Conservation (phyloP, 2,329 filamentous ascomycete species). For the Purpureocillium lavendulum region DNA sequence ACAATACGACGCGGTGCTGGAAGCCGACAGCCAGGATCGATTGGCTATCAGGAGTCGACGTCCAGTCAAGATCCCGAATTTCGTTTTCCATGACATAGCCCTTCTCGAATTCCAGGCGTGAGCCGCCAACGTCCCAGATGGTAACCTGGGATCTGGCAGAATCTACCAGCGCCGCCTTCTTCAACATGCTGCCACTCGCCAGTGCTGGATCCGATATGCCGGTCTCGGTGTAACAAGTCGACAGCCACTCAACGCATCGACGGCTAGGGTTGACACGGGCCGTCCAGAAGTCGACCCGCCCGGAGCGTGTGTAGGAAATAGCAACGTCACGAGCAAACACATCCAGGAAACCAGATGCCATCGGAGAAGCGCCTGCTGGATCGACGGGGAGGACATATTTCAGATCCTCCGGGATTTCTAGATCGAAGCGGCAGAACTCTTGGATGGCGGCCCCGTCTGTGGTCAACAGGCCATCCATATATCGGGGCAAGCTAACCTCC, state of each 20-base stretch:
- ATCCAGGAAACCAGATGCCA: conserved; percentile 72
- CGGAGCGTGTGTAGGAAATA: conserved; percentile 71
- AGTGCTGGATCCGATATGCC: conserved; percentile 64
- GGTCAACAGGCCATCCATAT: conserved; percentile 19
- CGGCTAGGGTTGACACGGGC: conserved; percentile 57
- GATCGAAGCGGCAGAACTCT: conserved; percentile 64
- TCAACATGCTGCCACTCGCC: conserved; percentile 76
- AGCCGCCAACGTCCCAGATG: conserved; percentile 83
- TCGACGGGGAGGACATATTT: conserved; percentile 73
- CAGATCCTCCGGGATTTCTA: conserved; percentile 51
- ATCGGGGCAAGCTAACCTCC: conserved; percentile 59
- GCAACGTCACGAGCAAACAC: conserved; percentile 80
- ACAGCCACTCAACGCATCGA: conserved; percentile 68
- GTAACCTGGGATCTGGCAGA: conserved; percentile 64
- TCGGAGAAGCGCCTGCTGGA: conserved; percentile 66
- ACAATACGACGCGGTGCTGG: conserved; percentile 71
- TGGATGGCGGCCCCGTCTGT: conserved; percentile 29
- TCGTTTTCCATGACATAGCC: conserved; percentile 63
- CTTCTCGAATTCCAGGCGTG: conserved; percentile 73
- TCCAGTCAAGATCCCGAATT: conserved; percentile 88
- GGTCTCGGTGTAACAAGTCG: conserved; percentile 75
- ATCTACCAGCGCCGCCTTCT: conserved; percentile 80
- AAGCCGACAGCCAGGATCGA: conserved; percentile 91
- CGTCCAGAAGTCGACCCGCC: conserved; percentile 77
- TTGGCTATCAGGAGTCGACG: conserved; percentile 80